A percentile compares a stretch with the other conserved stretches of the same genome.
These are phyloP conservation scores for Xylaria venustula DNA, from an alignment of 495 filamentous ascomycete species.

Conservation along the genomic window DNA sequence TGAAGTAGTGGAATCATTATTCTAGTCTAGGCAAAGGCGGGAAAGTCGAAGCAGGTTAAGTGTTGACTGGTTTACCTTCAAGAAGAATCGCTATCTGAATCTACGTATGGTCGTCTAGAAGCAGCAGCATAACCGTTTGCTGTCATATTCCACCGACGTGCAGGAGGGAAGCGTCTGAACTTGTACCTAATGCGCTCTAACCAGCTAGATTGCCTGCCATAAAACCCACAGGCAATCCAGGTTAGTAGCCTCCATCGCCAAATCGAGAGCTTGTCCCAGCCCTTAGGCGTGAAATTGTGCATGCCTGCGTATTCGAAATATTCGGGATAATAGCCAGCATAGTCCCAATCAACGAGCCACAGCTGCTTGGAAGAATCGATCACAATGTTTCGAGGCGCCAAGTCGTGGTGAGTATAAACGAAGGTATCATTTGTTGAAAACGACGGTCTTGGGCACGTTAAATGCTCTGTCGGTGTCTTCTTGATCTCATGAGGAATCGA, in stretches of 20 bases:
- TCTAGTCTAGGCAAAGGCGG: no score
- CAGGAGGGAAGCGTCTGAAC: no score
- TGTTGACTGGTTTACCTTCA: no score
- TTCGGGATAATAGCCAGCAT: slow-evolving; percentile 23
- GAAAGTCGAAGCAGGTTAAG: no score
- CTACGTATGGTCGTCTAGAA: no score
- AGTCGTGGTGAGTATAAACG: slow-evolving; percentile 22
- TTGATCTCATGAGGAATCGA: neutral
- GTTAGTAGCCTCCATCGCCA: slow-evolving; percentile 8
- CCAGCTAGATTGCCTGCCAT: no score
- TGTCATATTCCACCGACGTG: no score
- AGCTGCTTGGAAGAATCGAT: slow-evolving; percentile 11
- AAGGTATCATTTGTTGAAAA: neutral
- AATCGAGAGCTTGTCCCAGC: neutral
- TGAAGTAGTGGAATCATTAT: no score
- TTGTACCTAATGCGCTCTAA: no score
- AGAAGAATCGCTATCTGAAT: no score
- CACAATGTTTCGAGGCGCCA: slow-evolving; percentile 24
- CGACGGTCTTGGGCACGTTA: neutral
- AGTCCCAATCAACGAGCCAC: slow-evolving; percentile 23
- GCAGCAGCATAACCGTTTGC: no score
- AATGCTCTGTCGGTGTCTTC: neutral
- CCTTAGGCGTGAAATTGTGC: neutral
- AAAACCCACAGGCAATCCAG: slow-evolving; percentile 5
- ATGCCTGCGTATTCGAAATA: slow-evolving; percentile 20